These are phyloP conservation scores for Phytopythium litorale DNA, from an alignment of 352 stramenopile genomes.

Conservation along the genomic window DNA sequence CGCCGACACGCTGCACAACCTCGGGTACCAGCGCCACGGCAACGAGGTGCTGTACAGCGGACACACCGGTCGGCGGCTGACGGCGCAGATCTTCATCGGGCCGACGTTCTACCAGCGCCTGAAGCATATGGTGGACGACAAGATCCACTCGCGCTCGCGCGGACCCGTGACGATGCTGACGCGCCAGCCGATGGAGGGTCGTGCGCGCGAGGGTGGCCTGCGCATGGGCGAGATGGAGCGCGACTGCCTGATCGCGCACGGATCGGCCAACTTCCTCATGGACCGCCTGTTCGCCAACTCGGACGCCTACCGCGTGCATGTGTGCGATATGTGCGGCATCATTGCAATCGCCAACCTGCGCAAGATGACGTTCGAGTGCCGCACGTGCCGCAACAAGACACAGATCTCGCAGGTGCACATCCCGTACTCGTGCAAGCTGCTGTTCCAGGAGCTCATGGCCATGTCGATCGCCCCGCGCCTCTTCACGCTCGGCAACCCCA, in stretches of 20 bases:
- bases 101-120: slow-evolving; percentile 99
- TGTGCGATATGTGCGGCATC: slow-evolving; percentile 99
- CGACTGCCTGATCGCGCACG: slow-evolving; percentile 99
- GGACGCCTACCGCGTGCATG: slow-evolving; percentile 98
- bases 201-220: slow-evolving; percentile 97
- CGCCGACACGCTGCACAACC: slow-evolving; percentile 90
- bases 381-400: slow-evolving; percentile 93
- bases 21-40: slow-evolving; percentile 98
- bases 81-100: slow-evolving; percentile 98
- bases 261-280: slow-evolving; percentile 98
- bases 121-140: slow-evolving; percentile 99
- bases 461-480: slow-evolving; percentile 99
- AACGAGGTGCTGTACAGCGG: slow-evolving; percentile 99
- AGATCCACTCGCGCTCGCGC: slow-evolving; percentile 97
- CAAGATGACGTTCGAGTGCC: slow-evolving; percentile 99
- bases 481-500: slow-evolving; percentile 91
- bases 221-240: slow-evolving; percentile 99
- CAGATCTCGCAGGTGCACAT: slow-evolving; percentile 97
- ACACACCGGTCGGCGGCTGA: slow-evolving; percentile 96
- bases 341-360: slow-evolving; percentile 98
- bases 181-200: slow-evolving; percentile 98
- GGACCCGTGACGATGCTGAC: slow-evolving; percentile 98
- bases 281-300: slow-evolving; percentile 99
- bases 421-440: slow-evolving; percentile 99
- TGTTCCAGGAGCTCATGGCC: slow-evolving; percentile 99